A percentile compares a stretch with the other conserved stretches of the same genome.
These are phyloP conservation scores for Cymodocea nodosa DNA, from an alignment of 116 monocot genomes.

Conservation along the genomic window DNA sequence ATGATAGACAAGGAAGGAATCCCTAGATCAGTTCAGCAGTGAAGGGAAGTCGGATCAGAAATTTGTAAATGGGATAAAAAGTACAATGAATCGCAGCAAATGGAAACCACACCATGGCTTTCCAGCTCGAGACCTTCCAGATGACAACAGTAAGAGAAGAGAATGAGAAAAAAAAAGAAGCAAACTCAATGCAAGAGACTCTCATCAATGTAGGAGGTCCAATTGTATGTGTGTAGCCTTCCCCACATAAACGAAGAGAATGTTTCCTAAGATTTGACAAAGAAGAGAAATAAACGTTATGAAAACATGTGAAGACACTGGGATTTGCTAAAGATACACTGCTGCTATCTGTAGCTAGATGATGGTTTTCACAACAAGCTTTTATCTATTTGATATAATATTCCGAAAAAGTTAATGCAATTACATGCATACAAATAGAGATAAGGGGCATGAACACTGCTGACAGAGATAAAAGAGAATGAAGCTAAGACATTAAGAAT, in stretches of 20 bases:
- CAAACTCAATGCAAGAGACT: too few relatives aligned
- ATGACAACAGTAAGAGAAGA: background rate
- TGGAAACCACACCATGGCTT: background rate
- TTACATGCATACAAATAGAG: background rate
- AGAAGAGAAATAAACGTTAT: too few relatives aligned
- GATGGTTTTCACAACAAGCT: too few relatives aligned
- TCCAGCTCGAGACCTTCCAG: conserved; percentile 1
- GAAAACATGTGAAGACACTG: too few relatives aligned
- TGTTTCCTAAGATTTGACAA: too few relatives aligned
- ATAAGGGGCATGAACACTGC: background rate
- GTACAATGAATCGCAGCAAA: background rate
- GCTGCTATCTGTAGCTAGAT: too few relatives aligned
- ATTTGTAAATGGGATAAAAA: background rate
- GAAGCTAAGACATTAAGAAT: background rate
- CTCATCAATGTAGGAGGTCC: too few relatives aligned
- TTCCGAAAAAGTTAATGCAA: background rate
- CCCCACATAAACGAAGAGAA: too few relatives aligned
- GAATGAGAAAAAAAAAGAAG: too few relatives aligned
- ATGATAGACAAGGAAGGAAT: background rate
- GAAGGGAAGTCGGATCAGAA: background rate
- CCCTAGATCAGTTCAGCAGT: background rate
- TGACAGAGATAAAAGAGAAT: background rate
- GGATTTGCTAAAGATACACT: too few relatives aligned
- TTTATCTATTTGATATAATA: too few relatives aligned
- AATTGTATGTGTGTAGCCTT: too few relatives aligned